Evolutionary conservation across 176 grass and related monocot genomes (phyloP), one percentile per base, ranked within the genome.

Genomic region (Lolium rigidum): DNA sequence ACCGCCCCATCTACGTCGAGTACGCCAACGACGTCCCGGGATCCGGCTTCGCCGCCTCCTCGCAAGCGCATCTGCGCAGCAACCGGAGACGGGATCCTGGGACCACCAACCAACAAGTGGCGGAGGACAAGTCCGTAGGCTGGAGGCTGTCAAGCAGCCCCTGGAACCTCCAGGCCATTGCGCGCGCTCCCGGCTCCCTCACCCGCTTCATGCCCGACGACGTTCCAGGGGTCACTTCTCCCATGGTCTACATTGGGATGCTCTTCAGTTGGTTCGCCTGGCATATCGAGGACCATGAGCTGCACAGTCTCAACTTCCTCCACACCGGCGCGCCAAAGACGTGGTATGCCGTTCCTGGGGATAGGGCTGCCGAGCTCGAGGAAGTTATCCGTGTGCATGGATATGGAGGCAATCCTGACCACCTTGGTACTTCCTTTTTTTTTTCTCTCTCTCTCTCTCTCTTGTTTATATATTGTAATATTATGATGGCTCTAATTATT

Each of bases 201-300:
- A 99, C 97, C 28, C 89, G 94, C 22, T 99, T 99, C 85, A 99
- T 99, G 97, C 94, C 97, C 0, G 97, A 99, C 12, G 97, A 99
- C 55, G 92, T 99, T 78, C 94, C 92, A 0, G 94, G 97, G 25
- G 97, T 99, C 58, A 96, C 94, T 16, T 99, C 97, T 20, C 97
- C 97, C 48, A 99, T 99, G 97, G 87, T 99, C 20, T 99, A 99
- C 83, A 99, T 99, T 65, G 97, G 94, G 39, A 99, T 99, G 97
- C 65, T 96, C 54, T 99, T 96, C 57, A 96, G 92, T 56, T 99
- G 97, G 97, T 99, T 99, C 55, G 97, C 97, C 9, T 99, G 97
- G 97, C 97, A 99, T 17, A 90, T 99, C 0, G 97, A 99, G 82
- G 97, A 99, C 86, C 97, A 99, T 87, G 97, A 99, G 62, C 87